Evolutionary conservation across 352 stramenopile genomes (phyloP).

Genomic region (Phytophthora capsici): DNA sequence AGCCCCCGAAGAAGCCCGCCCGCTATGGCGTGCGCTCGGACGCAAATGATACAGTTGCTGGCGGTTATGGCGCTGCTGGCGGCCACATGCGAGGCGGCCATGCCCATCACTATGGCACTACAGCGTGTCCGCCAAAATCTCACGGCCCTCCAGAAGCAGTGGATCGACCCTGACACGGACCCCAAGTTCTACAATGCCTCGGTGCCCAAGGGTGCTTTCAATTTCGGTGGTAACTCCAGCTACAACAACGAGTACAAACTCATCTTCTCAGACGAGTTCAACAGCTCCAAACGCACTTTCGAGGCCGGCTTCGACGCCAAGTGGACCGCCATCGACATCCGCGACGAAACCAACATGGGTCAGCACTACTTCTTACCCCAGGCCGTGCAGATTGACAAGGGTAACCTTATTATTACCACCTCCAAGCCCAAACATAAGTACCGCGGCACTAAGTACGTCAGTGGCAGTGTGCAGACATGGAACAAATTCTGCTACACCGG

Average conservation of each 20-base stretch:
- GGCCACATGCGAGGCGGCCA: slow-evolving; percentile 21
- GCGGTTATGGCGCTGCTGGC: slow-evolving; percentile 28
- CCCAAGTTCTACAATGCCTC: slow-evolving; percentile 47
- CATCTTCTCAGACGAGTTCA: slow-evolving; percentile 98
- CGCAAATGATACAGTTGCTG: slow-evolving; percentile 15
- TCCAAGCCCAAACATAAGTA: slow-evolving; percentile 87
- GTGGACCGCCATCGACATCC: slow-evolving; percentile 97
- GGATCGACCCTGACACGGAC: slow-evolving; percentile 86
- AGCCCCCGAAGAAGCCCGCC: slow-evolving; percentile 15
- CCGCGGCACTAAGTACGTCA: slow-evolving; percentile 81
- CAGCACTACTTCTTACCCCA: slow-evolving; percentile 97
- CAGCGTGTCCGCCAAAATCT: slow-evolving; percentile 45
- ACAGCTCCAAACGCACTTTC: slow-evolving; percentile 93
- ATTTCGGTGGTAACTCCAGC: slow-evolving; percentile 41
- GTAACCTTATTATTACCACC: slow-evolving; percentile 94
- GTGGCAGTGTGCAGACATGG: slow-evolving; percentile 96
- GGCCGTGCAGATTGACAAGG: slow-evolving; percentile 92
- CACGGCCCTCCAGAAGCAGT: slow-evolving; percentile 48
- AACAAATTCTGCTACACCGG: slow-evolving; percentile 99
- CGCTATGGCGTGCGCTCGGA: slow-evolving; percentile 21
- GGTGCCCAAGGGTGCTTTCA: slow-evolving; percentile 53
- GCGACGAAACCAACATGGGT: slow-evolving; percentile 94
- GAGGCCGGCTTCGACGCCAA: slow-evolving; percentile 93
- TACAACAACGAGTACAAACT: slow-evolving; percentile 69
- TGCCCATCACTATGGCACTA: slow-evolving; percentile 33